phyloP scores from a whole-genome alignment of 148 eudicot species.

The Camellia lanceoleosa region DNA sequence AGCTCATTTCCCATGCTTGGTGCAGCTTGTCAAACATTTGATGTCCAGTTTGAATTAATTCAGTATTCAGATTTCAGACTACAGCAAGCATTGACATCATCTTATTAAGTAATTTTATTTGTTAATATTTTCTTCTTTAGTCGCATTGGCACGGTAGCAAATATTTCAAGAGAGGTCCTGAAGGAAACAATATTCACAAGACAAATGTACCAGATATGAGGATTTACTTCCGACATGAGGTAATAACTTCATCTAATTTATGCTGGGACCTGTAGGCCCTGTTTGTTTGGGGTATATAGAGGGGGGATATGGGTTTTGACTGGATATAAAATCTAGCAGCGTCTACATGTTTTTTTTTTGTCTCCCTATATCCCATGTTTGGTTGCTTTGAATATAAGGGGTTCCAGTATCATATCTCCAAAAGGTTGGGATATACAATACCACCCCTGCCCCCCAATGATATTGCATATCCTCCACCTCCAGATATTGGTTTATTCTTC shows the following conservation, averaged over 20 bases:
- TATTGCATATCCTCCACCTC: too few species aligned
- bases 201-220: constrained; percentile 72
- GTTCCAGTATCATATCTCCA: too few species aligned
- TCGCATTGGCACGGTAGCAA: constrained; percentile 72
- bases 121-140: constrained; percentile 27
- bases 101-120: background rate
- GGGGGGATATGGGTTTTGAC: too few species aligned
- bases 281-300: too few species aligned
- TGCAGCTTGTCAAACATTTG: background rate
- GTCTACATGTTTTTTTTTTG: too few species aligned
- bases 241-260: constrained; percentile 30
- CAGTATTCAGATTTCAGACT: too few species aligned
- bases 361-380: too few species aligned
- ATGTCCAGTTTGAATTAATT: background rate
- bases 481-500: too few species aligned
- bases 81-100: background rate
- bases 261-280: background rate
- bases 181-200: constrained; percentile 70
- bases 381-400: too few species aligned
- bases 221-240: constrained; percentile 63
- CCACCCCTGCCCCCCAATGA: too few species aligned
- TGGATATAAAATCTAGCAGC: too few species aligned
- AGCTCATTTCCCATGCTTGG: background rate
- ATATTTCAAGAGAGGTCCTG: constrained; percentile 60
- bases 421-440: too few species aligned